These are phyloP conservation scores for Musa beccarii DNA, from an alignment of 176 grass and related monocot genomes.

Conservation along the genomic window DNA sequence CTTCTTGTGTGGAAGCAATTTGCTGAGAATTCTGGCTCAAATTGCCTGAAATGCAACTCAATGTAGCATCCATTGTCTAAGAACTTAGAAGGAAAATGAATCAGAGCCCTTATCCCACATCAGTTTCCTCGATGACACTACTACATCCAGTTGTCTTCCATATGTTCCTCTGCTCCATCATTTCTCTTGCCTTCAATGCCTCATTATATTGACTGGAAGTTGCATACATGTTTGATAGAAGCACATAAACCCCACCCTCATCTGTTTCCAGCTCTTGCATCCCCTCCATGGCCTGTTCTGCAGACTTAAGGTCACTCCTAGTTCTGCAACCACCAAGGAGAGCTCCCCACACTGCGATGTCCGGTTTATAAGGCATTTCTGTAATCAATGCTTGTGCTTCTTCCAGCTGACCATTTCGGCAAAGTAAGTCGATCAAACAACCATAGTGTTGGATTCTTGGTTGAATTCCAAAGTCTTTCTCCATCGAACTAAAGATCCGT, in stretches of 20 bases:
- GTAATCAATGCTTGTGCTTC: constrained; percentile 22
- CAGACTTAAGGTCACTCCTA: constrained; percentile 23
- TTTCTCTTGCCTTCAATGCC: constrained; percentile 14
- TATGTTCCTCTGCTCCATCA: constrained; percentile 14
- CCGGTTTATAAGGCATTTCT: constrained; percentile 31
- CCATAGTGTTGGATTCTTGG: constrained; percentile 31
- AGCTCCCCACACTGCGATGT: constrained; percentile 36
- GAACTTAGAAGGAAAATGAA: not conserved
- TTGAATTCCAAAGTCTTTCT: constrained; percentile 16
- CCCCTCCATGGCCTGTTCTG: constrained; percentile 2
- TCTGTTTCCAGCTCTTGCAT: constrained; percentile 15
- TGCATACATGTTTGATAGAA: constrained; percentile 19
- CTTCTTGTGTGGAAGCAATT: not conserved
- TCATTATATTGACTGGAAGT: constrained; percentile 21
- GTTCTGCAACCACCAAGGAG: constrained; percentile 30
- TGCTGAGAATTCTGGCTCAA: not conserved
- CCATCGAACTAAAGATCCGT: constrained; percentile 28
- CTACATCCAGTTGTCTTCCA: constrained; percentile 13
- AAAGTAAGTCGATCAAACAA: constrained; percentile 44
- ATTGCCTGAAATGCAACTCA: not conserved
- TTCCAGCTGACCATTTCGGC: constrained; percentile 18
- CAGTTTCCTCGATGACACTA: constrained; percentile 1
- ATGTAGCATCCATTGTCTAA: not conserved
- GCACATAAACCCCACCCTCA: constrained; percentile 11
- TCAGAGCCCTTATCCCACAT: not conserved